Base-by-base conservation (phyloP, 2,329 filamentous ascomycete genomes). In the Macrophomina pseudophaseolina region DNA sequence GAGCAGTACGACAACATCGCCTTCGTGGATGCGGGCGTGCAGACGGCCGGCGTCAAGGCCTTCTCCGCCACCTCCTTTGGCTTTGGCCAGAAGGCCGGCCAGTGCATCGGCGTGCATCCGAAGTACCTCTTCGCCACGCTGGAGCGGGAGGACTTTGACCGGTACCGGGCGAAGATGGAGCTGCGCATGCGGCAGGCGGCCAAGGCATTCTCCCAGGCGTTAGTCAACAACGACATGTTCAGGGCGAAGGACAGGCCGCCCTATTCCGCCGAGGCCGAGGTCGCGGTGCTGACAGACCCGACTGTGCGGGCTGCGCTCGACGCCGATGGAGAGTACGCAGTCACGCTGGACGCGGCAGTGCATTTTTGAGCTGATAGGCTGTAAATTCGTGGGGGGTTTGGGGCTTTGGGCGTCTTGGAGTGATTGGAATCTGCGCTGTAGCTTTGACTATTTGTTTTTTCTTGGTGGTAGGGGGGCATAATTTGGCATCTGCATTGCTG, bases 51-150 rank as follows among this genome's bases (percentile, higher is more conserved):
- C 3, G 52, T 79, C 5, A 79, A 78, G 44, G 80, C 80, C 2
- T 77, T 79, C 59, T 74, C 73, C 28, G 69, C 82, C n/a, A 81
- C 77, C 3, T 80, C 77, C 1, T 83, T 83, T 63, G 81, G 80
- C 0, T 83, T 82, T 66, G 80, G 80, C 1, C 80, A 83, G 68
- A 82, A 83, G 68, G 79, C 79, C 5, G 80, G 74, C 0, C 74
- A 80, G 64, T 75, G 71, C 1, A 70, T 82, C 16, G 73, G 76
- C 0, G 75, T 82, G 0, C 70, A 75, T 16, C 76, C 80, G 0
- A 74, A 70, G 49, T 80, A 76, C 66, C 52, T 54, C 32, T 54
- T 54, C n/a, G 52, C 52, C 4, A 64, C 46, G n/a, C 30, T 53
- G 4, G 59, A 46, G 11, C 33, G 49, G n/a, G 65, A 67, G 5